These are phyloP conservation scores for Phyllosticta paracitricarpa DNA, from an alignment of 2,329 filamentous ascomycete genomes.

Conservation along the genomic window DNA sequence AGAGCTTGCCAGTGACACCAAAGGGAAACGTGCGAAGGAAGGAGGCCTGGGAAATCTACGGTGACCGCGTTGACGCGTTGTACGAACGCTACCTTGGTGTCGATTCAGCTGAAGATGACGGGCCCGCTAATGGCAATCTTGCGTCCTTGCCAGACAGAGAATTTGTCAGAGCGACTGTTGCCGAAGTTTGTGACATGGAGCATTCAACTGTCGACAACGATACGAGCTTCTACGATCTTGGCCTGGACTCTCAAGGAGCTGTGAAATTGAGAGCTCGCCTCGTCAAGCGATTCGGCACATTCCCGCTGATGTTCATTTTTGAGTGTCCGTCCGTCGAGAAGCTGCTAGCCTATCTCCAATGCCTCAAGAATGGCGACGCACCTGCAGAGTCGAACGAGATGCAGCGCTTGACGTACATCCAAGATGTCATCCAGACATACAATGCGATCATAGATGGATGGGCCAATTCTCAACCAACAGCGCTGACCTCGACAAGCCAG, in stretches of 20 bases:
- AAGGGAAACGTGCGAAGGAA: constrained; percentile 25
- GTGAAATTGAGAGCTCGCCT: constrained; percentile 17
- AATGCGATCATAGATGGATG: neutral
- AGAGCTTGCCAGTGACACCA: constrained; percentile 20
- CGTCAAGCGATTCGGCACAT: constrained; percentile 16
- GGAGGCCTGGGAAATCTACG: constrained; percentile 18
- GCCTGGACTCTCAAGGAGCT: constrained; percentile 12
- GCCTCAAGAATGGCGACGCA: neutral
- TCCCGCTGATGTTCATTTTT: constrained; percentile 20
- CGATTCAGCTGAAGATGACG: neutral
- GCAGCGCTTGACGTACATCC: neutral
- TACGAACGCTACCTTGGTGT: neutral
- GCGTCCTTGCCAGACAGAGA: neutral
- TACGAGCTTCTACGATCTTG: constrained; percentile 10
- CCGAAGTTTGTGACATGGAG: neutral
- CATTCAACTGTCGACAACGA: neutral
- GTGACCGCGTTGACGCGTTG: constrained; percentile 14
- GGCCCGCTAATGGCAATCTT: neutral
- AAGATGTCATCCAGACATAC: neutral
- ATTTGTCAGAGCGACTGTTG: neutral
- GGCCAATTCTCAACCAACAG: neutral
- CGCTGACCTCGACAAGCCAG: neutral
- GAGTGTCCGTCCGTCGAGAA: constrained; percentile 19
- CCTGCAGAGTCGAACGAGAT: neutral
- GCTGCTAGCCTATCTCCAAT: constrained; percentile 9